Evolutionary conservation across 2,329 filamentous ascomycete genomes (phyloP), one percentile per base, ranked within the genome.

Genomic region (Penicillium sp.): DNA sequence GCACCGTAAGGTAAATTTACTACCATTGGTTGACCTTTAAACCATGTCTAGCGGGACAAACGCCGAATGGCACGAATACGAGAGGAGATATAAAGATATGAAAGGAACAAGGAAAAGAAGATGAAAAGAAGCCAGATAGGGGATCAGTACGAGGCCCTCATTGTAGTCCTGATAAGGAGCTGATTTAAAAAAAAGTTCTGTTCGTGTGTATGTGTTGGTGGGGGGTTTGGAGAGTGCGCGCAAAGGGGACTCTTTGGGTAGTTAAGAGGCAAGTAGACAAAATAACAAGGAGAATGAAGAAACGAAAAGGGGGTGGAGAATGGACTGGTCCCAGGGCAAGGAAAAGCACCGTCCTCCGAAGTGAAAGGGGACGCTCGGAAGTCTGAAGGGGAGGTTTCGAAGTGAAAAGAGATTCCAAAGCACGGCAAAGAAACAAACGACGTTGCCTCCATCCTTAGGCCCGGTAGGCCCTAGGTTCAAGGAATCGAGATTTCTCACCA

Each of bases 251-350:
- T 65, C 63, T 64, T 63, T 60, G 45, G 60, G 59, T 62, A 63
- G 60, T 61, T 62, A 60, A 56, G 63, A 63, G 63, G 60, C 63
- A 65, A 58, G 58, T 60, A 62, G 60, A 55, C 58, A 62, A 63
- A 65, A 63, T 59, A 63, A 64, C 60, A 65, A 60, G 69, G 69
- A 58, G 61, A 65, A 62, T 56, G 59, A 59, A 55, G 44, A 62
- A 60, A 61, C 54, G 50, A 55, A 58, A 56, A 54, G 56, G 55
- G 55, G 54, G 42, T 56, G 51, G 52, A 51, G 43, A 36, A 28
- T 34, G 50, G 42, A 56, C 54, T 37, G 47, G 45, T n/a, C 43
- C 52, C 53, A 45, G 51, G 42, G 31, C 42, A 56, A 52, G 53
- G 42, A 55, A 54, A 52, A 48, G 48, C 26, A 55, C 33, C 51